Conservation (phyloP, 305 asterid species). For the Ilex paraguariensis region DNA sequence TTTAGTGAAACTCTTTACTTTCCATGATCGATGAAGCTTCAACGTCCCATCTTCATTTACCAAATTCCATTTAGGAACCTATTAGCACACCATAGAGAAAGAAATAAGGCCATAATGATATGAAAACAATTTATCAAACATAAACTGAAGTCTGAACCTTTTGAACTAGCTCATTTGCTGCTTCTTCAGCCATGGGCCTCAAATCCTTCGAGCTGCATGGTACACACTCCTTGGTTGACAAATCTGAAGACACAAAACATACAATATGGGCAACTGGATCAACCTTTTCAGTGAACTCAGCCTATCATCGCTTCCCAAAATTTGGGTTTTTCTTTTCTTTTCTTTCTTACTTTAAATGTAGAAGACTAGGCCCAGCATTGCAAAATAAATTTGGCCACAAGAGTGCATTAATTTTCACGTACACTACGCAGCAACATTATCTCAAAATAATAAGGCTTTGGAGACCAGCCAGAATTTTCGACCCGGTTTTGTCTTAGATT, state of each 20-base stretch:
- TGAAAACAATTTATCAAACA: background rate
- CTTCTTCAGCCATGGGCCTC: constrained; percentile 80
- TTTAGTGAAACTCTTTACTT: constrained; percentile 76
- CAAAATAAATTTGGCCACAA: too few relatives aligned
- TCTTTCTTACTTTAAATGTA: too few relatives aligned
- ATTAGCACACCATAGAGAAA: background rate
- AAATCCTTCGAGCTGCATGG: constrained; percentile 70
- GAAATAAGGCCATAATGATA: background rate
- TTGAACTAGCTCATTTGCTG: constrained; percentile 53
- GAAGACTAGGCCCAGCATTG: too few relatives aligned
- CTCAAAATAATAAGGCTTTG: too few relatives aligned
- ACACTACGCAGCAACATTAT: too few relatives aligned
- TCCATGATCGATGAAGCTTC: constrained; percentile 84
- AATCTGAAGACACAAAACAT: constrained; percentile 42
- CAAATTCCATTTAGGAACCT: constrained; percentile 86
- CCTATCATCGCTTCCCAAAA: background rate
- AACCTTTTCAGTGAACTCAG: background rate
- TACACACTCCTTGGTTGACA: constrained; percentile 81
- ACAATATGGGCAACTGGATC: background rate
- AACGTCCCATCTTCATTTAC: constrained; percentile 49
- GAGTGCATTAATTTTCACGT: too few relatives aligned
- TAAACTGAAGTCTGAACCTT: constrained; percentile 35
- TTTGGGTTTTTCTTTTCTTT: too few relatives aligned
- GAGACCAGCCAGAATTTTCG: too few relatives aligned
- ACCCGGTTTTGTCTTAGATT: too few relatives aligned